Evolutionary conservation across 1,139 yeast species (phyloP), one percentile per base, ranked within the genome.

Genomic region (Nadsonia commutata): DNA sequence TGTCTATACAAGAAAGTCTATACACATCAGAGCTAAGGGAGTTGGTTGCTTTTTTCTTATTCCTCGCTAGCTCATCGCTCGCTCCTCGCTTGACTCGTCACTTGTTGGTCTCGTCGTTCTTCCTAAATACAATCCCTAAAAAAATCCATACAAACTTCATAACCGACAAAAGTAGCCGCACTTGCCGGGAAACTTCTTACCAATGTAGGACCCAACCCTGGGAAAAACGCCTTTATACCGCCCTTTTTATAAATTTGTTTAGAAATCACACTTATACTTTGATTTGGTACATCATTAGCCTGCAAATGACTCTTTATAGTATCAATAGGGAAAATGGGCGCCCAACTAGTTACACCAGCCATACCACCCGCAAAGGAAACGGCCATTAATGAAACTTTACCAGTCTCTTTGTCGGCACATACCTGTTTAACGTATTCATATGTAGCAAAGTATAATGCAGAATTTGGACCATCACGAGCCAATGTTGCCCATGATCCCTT

Each of bases 311-410:
- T 84, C 68, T 90, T 90, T 62, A 90, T 80, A 19, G 97, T 90
- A 62, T 90, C 98, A 44, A 90, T 74, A 39, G 98, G 98, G 84
- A 86, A 90, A 37, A 90, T 94, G 39, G 83, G 85, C 39, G 82
- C 66, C 98, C 98, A 90, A 97, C 88, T 88, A 21, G 94, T 76
- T 49, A 88, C 85, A 58, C 97, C 97, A 2, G 96, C 95, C 59
- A 76, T 72, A 33, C 97, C 97, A 62, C 97, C 97, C 39, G 96
- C 94, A 45, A 83, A 68, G 50, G 86, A 78, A 49, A 90, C 76
- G 38, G 93, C 90, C 27, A 73, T 63, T 40, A 88, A 68, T 11
- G 85, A 78, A 60, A 84, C 61, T 7, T 41, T 9, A 23, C 47
- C 48, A 36, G 58, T 52, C 46, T 73, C 70, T 40, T 78, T 81